Conservation (phyloP, 257 asterid genomes). For the Leptodermis oblonga region DNA sequence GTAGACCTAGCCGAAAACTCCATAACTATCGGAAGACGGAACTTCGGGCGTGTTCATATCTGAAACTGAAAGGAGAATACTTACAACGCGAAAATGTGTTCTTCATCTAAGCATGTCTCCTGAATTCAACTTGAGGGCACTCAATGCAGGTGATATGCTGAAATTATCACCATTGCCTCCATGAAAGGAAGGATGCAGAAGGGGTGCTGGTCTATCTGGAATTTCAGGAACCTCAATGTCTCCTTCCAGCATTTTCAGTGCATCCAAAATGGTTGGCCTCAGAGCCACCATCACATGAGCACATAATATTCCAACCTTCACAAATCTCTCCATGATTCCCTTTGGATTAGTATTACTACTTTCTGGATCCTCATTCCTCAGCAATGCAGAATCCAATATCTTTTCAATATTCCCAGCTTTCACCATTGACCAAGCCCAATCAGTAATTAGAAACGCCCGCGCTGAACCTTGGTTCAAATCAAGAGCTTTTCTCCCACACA, state of each 20-base stretch:
- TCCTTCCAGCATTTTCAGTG: constrained; percentile 86
- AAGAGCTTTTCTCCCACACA: constrained; percentile 90
- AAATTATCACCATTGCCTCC: constrained; percentile 34
- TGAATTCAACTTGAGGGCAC: constrained; percentile 39
- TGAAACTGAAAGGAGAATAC: background rate
- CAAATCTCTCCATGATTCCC: constrained; percentile 71
- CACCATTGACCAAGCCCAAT: constrained; percentile 90
- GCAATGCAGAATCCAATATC: constrained; percentile 47
- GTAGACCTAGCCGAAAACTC: background rate
- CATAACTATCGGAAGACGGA: background rate
- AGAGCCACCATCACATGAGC: constrained; percentile 95
- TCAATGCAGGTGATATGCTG: constrained; percentile 57
- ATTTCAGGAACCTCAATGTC: constrained; percentile 72
- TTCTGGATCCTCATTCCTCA: constrained; percentile 39
- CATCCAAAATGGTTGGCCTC: constrained; percentile 79
- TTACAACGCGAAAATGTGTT: background rate
- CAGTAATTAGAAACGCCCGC: constrained; percentile 53
- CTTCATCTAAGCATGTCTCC: constrained; percentile 74
- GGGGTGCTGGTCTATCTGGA: constrained; percentile 77
- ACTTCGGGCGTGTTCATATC: background rate
- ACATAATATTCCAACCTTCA: constrained; percentile 70
- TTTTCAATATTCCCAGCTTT: constrained; percentile 54
- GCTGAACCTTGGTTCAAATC: constrained; percentile 58
- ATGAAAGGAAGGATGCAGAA: constrained; percentile 56
- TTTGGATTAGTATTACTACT: constrained; percentile 55